Percentiles rank a stretch among this genome's conserved stretches.
These are phyloP conservation scores for Coniochaeta ligniaria DNA, from an alignment of 2,329 filamentous ascomycete species.

Conservation along the genomic window DNA sequence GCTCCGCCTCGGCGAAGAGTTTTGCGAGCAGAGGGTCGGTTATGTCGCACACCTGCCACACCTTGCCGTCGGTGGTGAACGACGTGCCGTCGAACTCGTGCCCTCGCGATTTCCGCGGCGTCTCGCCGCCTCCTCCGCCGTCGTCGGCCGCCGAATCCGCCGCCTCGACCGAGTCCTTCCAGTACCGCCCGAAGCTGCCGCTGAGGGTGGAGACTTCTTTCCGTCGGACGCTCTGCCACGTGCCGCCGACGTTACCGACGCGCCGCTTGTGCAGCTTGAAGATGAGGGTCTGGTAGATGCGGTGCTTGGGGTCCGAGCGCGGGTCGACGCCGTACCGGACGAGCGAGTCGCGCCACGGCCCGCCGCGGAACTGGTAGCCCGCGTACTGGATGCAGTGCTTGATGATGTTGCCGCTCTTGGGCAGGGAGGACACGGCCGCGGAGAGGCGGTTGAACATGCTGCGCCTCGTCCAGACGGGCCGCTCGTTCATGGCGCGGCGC, in stretches of 20 bases:
- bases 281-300: slow-evolving; percentile 81
- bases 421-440: slow-evolving; percentile 18
- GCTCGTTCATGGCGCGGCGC: slow-evolving; percentile 56
- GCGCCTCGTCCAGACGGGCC: slow-evolving; percentile 83
- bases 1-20: slow-evolving; percentile 57
- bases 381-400: slow-evolving; percentile 76
- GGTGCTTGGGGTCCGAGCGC: slow-evolving; percentile 65
- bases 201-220: slow-evolving; percentile 15
- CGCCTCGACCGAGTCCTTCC: slow-evolving; percentile 15
- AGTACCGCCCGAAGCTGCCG: slow-evolving; percentile 17
- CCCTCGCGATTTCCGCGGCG: slow-evolving; percentile 31
- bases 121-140: neutral
- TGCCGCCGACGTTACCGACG: slow-evolving; percentile 35
- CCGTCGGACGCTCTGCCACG: slow-evolving; percentile 41
- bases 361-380: slow-evolving; percentile 87
- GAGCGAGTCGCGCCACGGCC: slow-evolving; percentile 85
- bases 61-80: slow-evolving; percentile 72
- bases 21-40: slow-evolving; percentile 66
- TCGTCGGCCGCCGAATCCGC: slow-evolving; percentile 7
- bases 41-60: slow-evolving; percentile 93
- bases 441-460: slow-evolving; percentile 68
- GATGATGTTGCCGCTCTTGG: slow-evolving; percentile 48
- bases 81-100: slow-evolving; percentile 80
- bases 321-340: slow-evolving; percentile 84
- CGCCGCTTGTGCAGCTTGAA: slow-evolving; percentile 63